phyloP scores from a whole-genome alignment of 106 monocot genomes.

The Allium fistulosum region DNA sequence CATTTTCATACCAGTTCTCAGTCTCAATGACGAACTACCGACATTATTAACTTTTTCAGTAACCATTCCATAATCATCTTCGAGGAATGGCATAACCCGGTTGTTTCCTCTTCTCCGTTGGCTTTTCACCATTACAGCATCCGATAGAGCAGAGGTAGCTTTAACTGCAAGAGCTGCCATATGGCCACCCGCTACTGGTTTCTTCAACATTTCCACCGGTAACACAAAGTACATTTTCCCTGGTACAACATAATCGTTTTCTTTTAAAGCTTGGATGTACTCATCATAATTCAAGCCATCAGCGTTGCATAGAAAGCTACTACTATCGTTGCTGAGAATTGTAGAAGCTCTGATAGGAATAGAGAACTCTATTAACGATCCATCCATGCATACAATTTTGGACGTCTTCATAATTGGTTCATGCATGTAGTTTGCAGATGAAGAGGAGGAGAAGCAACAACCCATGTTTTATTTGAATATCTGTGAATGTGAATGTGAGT shows the following conservation, averaged over 20 bases:
- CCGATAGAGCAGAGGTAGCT: background rate
- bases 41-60: background rate
- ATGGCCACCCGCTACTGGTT: background rate
- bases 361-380: background rate
- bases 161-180: conserved; percentile 11
- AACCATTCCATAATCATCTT: background rate
- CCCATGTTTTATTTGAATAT: background rate
- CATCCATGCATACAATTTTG: conserved; percentile 9
- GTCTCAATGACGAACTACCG: background rate
- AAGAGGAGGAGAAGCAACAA: background rate
- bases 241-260: background rate
- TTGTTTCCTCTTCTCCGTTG: background rate
- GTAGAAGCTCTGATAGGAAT: background rate
- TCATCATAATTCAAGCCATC: conserved; percentile 1
- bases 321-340: background rate
- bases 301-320: conserved; percentile 11
- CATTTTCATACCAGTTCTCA: background rate
- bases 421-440: background rate
- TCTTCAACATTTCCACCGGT: background rate
- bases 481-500: no score
- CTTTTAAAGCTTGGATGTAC: background rate
- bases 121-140: background rate
- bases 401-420: background rate
- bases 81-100: background rate
- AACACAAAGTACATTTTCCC: conserved; percentile 13